Conservation (phyloP, 495 filamentous ascomycete species). For the Gamarada debralockiae region DNA sequence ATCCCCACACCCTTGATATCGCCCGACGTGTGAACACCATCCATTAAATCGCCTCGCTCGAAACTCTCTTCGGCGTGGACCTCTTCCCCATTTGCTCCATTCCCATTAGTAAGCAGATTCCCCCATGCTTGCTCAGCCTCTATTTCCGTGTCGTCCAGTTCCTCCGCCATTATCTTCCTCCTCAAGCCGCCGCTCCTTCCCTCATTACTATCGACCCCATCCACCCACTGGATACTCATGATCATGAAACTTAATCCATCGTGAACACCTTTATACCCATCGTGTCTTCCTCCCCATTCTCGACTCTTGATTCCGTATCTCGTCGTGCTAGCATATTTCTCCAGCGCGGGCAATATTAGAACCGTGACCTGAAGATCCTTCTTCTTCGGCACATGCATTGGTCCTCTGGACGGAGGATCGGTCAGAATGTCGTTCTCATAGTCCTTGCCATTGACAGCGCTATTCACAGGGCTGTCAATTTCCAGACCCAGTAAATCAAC, state of each 20-base stretch:
- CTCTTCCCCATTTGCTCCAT: neutral
- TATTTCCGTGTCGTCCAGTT: slow-evolving; percentile 15
- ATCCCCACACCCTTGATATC: slow-evolving; percentile 18
- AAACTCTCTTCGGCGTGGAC: slow-evolving; percentile 16
- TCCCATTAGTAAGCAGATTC: neutral
- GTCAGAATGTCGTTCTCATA: slow-evolving; percentile 10
- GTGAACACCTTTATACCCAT: slow-evolving; percentile 68
- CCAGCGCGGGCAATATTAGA: slow-evolving; percentile 73
- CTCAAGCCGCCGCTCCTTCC: slow-evolving; percentile 12
- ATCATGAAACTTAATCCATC: slow-evolving; percentile 91
- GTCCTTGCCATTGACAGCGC: neutral
- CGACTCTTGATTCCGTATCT: slow-evolving; percentile 78
- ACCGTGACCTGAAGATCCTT: slow-evolving; percentile 82
- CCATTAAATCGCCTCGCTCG: slow-evolving; percentile 12
- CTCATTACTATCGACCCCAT: slow-evolving; percentile 52
- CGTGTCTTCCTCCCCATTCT: slow-evolving; percentile 67
- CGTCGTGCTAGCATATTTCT: slow-evolving; percentile 68
- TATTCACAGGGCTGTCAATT: slow-evolving; percentile 28
- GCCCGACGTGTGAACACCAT: neutral
- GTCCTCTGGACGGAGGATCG: slow-evolving; percentile 23
- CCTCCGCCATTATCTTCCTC: slow-evolving; percentile 12
- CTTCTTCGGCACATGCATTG: slow-evolving; percentile 40
- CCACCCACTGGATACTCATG: slow-evolving; percentile 71
- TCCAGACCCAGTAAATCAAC: slow-evolving; percentile 59
- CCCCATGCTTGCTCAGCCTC: slow-evolving; percentile 13